Evolutionary conservation across 768 basidiomycete species (phyloP), one percentile per base, ranked within the genome.

Genomic region (Trametes elegans): DNA sequence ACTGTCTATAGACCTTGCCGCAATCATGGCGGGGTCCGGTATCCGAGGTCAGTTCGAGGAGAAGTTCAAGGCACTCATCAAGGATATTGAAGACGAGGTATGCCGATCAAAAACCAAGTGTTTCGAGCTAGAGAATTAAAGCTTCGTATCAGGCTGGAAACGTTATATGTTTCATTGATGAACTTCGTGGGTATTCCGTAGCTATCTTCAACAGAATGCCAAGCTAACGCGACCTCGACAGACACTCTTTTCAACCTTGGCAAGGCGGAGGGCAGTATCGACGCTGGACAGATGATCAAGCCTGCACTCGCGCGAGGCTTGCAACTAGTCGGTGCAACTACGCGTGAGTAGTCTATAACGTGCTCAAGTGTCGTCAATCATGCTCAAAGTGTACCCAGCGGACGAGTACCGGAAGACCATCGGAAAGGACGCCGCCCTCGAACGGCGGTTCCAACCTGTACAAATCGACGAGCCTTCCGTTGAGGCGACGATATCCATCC

Each of bases 221-320:
- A 36, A 16, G 5, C 19, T 53, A 4, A 53, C 32, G 7, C 16
- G 23, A 10, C 24, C 18, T 9, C 5, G n/a, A n/a, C 52, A 88
- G 87, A 92, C 59, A 86, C 81, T 0, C 75, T 93, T 3, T 90
- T 93, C 74, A 90, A 93, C 51, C 80, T 96, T 7, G 93, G 93
- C 0, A 95, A 95, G 69, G 79, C 90, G 0, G 93, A 95, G 72
- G 93, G 93, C 21, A 90, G 90, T 59, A 87, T 96, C 55, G 93
- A 95, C 62, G 93, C 90, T 1, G 92, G 92, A 0, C 87, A 91
- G 63, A 93, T 94, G 90, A 93, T 94, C 63, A 95, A 93, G 64
- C 92, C 92, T 27, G 89, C 93, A 0, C 77, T 95, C 1, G 93
- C 93, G 6, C 76, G 92, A 31, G 93, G 93, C 6, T 73, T 96